Base-by-base conservation (phyloP, 2,329 filamentous ascomycete species). In the Sporothrix dimorphospora region DNA sequence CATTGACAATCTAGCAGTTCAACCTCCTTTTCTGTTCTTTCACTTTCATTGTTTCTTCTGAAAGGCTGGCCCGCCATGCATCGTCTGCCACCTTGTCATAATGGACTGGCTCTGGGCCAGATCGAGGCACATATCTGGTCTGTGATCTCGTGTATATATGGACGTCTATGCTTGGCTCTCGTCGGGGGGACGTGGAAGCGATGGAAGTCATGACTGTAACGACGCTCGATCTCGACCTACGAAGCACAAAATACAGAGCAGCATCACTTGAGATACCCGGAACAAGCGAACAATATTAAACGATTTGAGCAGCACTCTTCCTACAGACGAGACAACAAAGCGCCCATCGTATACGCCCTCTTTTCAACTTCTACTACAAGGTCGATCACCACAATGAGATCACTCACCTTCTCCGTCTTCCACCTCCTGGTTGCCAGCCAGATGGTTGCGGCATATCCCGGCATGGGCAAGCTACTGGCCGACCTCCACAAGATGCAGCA, bases 401-500 rank as follows among this genome's bases (percentile, higher is more conserved):
- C 40, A 19, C 21, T 49, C 38, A 24, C 30, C 1, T 3, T 24
- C 4, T n/a, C 34, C 24, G 8, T 69, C 47, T 19, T 71, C 14
- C 55, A 38, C 8, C 3, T 59, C 6, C 19, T 59, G 16, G 38
- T 11, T 34, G 27, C 45, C 21, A 30, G 24, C 21, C 19, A 53
- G 30, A 7, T 67, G 11, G 47, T 49, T 9, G 16, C 2, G 5
- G 72, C 72, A 19, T 73, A 71, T 27, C 78, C 78, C 1, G 77
- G 78, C 47, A 78, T 78, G 77, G 71, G 74, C 61, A 75, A 73
- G 57, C 73, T 75, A 1, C 69, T 77, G 27, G 71, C 63, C 8
- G 69, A 73, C n/a, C 38, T 72, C 1, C 71, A 72, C 11, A 55
- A 55, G 21, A 49, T 57, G 57, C 65, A 69, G 21, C n/a, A 11